Evolutionary conservation across 352 stramenopile genomes (phyloP).

Genomic region (Phytopythium aichiense): DNA sequence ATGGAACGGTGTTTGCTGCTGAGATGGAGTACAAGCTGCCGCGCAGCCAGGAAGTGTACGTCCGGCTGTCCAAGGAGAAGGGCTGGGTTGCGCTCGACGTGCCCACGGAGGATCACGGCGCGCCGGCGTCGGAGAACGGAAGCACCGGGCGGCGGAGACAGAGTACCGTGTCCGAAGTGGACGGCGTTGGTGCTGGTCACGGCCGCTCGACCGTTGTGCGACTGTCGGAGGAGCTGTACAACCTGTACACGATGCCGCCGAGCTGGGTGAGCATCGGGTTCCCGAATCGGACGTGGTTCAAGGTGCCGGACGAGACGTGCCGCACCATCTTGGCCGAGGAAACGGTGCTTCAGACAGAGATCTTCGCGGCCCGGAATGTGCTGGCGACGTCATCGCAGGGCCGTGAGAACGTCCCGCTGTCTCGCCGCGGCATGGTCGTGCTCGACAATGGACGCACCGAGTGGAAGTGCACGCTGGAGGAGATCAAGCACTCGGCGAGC

Average conservation of each 20-base stretch:
- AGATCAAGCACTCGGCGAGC: slow-evolving; percentile 81
- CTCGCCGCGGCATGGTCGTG: slow-evolving; percentile 40
- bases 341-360: slow-evolving; percentile 64
- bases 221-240: slow-evolving; percentile 74
- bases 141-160: not conserved
- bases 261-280: slow-evolving; percentile 77
- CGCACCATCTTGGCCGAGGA: slow-evolving; percentile 67
- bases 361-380: slow-evolving; percentile 69
- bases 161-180: slow-evolving; percentile 6
- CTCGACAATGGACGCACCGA: slow-evolving; percentile 42
- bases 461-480: slow-evolving; percentile 69
- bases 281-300: slow-evolving; percentile 81
- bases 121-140: not conserved
- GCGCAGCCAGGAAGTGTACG: slow-evolving; percentile 65
- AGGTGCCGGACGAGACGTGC: slow-evolving; percentile 67
- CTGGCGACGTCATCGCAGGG: slow-evolving; percentile 71
- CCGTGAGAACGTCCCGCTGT: slow-evolving; percentile 61
- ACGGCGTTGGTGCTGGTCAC: not conserved
- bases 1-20: slow-evolving; percentile 67
- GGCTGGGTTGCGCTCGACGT: slow-evolving; percentile 66
- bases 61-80: slow-evolving; percentile 73
- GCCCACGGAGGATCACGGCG: not conserved
- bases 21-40: slow-evolving; percentile 82
- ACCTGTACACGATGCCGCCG: slow-evolving; percentile 69
- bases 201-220: slow-evolving; percentile 40